phyloP scores from a whole-genome alignment of 1,284 basidiomycete species.

The Boletus smithii region DNA sequence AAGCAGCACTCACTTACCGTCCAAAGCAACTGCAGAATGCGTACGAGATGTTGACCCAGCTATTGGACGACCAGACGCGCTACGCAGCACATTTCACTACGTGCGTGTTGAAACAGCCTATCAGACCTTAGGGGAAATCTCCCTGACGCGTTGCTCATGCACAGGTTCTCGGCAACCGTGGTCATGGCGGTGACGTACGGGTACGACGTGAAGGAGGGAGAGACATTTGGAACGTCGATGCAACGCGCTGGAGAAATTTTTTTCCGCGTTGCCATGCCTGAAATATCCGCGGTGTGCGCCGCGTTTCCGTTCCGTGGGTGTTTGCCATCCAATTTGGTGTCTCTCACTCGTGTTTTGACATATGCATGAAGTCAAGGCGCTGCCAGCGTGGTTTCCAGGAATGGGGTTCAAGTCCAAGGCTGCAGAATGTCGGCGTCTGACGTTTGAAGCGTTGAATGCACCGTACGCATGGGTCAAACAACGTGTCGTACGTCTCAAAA shows the following conservation, averaged over 20 bases:
- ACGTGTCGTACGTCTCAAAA: constrained; percentile 10
- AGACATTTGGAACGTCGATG: constrained; percentile 11
- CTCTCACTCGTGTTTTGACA: neutral
- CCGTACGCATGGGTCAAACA: constrained; percentile 17
- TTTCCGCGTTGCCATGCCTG: neutral
- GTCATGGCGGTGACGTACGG: constrained; percentile 19
- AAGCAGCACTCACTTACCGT: constrained; percentile 13
- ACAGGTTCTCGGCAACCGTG: constrained; percentile 19
- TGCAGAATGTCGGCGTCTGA: constrained; percentile 10
- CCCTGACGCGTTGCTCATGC: neutral
- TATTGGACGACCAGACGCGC: constrained; percentile 7
- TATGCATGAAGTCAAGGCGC: constrained; percentile 2
- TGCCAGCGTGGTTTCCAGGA: constrained; percentile 16
- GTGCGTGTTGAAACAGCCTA: constrained; percentile 2
- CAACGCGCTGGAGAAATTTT: constrained; percentile 10
- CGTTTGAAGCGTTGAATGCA: constrained; percentile 8
- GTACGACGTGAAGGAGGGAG: constrained; percentile 9
- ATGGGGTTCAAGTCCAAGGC: constrained; percentile 16
- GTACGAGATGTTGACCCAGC: constrained; percentile 8
- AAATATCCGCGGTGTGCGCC: constrained; percentile 1
- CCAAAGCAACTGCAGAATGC: constrained; percentile 16
- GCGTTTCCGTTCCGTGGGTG: constrained; percentile 13
- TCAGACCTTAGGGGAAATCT: too few relatives aligned
- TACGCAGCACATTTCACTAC: constrained; percentile 14
- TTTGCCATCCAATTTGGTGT: neutral